These are phyloP conservation scores for Herpetomonas samuelpessoai DNA, from an alignment of 208 protist genomes.

Conservation along the genomic window DNA sequence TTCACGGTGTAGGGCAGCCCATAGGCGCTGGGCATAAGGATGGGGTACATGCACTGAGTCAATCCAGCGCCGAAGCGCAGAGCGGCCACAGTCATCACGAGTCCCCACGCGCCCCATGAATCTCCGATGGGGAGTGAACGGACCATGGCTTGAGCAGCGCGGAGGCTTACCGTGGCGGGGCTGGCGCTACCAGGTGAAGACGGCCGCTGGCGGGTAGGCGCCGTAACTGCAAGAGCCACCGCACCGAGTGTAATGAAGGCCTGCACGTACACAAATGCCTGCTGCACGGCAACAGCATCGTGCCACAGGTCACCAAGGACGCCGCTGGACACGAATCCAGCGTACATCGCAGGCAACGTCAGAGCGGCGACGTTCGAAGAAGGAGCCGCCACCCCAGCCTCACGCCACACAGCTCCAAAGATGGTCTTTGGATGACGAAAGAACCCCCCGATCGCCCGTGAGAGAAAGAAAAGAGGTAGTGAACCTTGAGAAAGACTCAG, in stretches of 20 bases:
- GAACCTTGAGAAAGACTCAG: slow-evolving; percentile 32
- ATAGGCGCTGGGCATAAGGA: slow-evolving; percentile 2
- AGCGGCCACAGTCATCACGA: background rate
- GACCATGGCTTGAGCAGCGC: background rate
- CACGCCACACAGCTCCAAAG: slow-evolving; percentile 4
- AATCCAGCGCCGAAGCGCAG: slow-evolving; percentile 6
- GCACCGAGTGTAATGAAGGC: background rate
- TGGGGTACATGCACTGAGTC: slow-evolving; percentile 14
- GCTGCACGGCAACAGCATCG: background rate
- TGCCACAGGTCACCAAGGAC: background rate
- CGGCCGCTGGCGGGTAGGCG: background rate
- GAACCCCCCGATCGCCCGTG: slow-evolving; percentile 51
- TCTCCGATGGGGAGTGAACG: background rate
- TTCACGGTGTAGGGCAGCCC: slow-evolving; percentile 2
- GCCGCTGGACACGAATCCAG: background rate
- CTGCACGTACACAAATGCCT: background rate
- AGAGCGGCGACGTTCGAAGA: background rate
- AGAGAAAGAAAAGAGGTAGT: slow-evolving; percentile 41
- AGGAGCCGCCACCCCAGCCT: background rate
- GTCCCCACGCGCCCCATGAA: background rate
- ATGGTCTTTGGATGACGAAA: slow-evolving; percentile 56
- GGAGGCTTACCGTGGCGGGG: background rate
- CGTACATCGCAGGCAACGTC: slow-evolving; percentile 4
- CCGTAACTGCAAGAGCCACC: background rate
- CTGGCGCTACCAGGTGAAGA: background rate